Base-by-base conservation (phyloP, 225 moss, liverwort and hornwort species). In the Ulota crispa region DNA sequence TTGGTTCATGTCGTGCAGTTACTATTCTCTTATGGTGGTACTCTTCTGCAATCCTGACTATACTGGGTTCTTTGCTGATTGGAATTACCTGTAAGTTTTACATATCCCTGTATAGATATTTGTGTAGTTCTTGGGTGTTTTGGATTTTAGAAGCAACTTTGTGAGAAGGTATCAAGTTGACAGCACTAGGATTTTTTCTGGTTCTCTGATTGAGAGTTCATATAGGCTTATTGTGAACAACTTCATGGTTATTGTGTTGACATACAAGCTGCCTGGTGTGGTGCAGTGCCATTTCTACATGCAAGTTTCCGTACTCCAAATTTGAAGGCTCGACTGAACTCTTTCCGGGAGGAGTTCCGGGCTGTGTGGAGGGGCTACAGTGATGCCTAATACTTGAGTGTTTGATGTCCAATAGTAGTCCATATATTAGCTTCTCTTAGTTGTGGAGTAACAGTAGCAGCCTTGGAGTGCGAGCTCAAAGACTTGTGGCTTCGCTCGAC, bases 291-390 rank as follows among this genome's bases (percentile, higher is more conserved):
- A 57, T 85, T 88, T 57, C 82, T 92, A 65, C 92, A 92, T 68
- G 89, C 92, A 64, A 92, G 92, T 82, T 90, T 92, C 80, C 92
- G 92, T 21, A 92, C 90, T 82, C 92, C 92, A 37, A 92, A 92
- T 83, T 82, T 92, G 89, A 92, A 92, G 84, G 92, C 92, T 55
- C 88, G 92, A 16, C 83, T 92, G 63, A 92, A 92, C 55, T 92
- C 92, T 77, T 89, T 92, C 64, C 88, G 92, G 45, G 92, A 92
- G 83, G 92, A 92, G 75, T 92, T 92, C 34, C 90, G 90, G 81
- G 92, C 92, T 62, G 90, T 90, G 41, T 92, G 92, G 92, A 86
- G 92, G 81, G 92, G 90, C 67, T 92, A 92, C 68, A 92, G 92
- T 72, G 92, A 92, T 80, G 92, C 92, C 34, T 92, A 78, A 79